These are phyloP conservation scores for Trichoderma guizhouense DNA, from an alignment of 2,329 filamentous ascomycete species.

Conservation along the genomic window DNA sequence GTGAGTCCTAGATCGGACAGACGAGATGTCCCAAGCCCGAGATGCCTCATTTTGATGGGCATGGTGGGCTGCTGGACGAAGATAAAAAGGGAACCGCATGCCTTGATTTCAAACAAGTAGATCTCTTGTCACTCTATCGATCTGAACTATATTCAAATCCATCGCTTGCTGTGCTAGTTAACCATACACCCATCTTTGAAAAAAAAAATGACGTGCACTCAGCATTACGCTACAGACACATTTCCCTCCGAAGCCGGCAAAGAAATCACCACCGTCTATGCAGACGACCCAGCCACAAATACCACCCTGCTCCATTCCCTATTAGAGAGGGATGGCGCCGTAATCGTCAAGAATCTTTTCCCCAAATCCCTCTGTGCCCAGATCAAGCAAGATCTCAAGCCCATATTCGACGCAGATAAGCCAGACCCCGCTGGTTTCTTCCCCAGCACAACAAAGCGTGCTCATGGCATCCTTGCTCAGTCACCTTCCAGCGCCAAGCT, in stretches of 20 bases:
- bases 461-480: conserved; percentile 36
- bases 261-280: conserved; percentile 21
- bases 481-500: conserved; percentile 39
- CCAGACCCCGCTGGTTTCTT: conserved; percentile 40
- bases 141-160: background rate
- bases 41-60: background rate
- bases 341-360: conserved; percentile 38
- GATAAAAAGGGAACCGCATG: background rate
- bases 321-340: conserved; percentile 33
- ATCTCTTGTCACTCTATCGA: background rate
- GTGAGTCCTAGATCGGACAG: background rate
- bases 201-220: conserved; percentile 14
- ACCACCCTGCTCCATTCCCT: conserved; percentile 23
- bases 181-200: background rate
- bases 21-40: background rate
- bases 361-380: conserved; percentile 30
- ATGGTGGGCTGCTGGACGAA: background rate
- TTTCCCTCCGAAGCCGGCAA: conserved; percentile 27
- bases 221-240: conserved; percentile 8
- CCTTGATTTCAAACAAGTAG: background rate
- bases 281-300: conserved; percentile 23
- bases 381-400: conserved; percentile 37
- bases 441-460: conserved; percentile 37
- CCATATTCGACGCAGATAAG: conserved; percentile 36
- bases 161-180: background rate